Evolutionary conservation across 768 basidiomycete species (phyloP), one percentile per base, ranked within the genome.

Genomic region (Suillus cothurnatus): DNA sequence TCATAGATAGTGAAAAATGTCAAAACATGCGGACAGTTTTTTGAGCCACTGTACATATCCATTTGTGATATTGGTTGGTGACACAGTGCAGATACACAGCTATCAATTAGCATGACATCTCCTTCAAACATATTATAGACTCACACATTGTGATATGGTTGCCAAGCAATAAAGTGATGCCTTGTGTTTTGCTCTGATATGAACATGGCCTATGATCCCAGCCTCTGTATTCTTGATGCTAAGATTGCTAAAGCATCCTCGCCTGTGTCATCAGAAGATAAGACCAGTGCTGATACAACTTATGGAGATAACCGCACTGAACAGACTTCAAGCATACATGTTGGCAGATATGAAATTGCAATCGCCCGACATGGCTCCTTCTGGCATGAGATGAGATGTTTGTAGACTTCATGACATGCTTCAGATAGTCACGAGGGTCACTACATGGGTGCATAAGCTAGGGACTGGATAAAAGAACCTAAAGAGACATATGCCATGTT

Each of bases 181-280:
- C 95, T 77, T 97, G 95, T 36, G 95, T 96, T 81, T 97, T 96
- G 74, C 92, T 93, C 63, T 95, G 85, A 97, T 96, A 64, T 94
- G 86, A 8, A 97, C 93, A 78, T 49, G 47, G 6, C 47, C 47
- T 23, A 49, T 23, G 15, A 97, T 88, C 6, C 93, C 94, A 19
- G 80, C 78, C 67, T 92, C 90, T 47, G 89, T 88, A 73, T 90
- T 84, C 76, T 97, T 95, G 64, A 97, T 87, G 68, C 90, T 92
- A 71, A 96, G 77, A 76, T 97, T 97, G 95, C 95, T 58, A 97
- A 78, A 4, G 95, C 95, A 72, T 97, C 95, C 79, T 97, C 95
- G 64, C 93, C 92, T 92, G 68, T 26, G 47, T 36, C 57, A n/a
- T 60, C 45, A 19, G 7, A 28, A 12, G 23, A 23, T 23, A 17